Base-by-base conservation (phyloP, 495 filamentous ascomycete genomes). In the Penicillium bovifimosum region DNA sequence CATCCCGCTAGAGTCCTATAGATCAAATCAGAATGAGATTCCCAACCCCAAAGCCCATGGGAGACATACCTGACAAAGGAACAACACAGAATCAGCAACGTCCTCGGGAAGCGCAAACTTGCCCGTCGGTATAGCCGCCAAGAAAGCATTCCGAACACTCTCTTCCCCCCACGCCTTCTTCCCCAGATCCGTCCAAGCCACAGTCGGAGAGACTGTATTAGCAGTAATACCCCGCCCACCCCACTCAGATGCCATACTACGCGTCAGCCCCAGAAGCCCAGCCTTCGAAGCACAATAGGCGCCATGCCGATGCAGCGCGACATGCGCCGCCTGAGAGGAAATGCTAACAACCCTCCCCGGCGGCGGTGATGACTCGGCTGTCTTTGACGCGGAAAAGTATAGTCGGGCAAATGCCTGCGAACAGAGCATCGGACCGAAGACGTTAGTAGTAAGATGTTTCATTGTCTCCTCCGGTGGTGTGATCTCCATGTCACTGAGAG, bases 271-370 rank as follows among this genome's bases (percentile, higher is more conserved):
- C 13, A 76, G 40, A 17, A 77, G 50, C 0, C 67, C 76, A 2
- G 75, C 68, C 46, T 80, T 80, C 2, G 74, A 75, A 6, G 77
- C 64, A 35, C 74, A 76, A 54, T 77, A 79, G 1, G 73, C 74
- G 17, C 75, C 71, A 45, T 78, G 72, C 1, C 57, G 60, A 26
- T 68, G 69, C 7, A 74, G 52, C 0, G 71, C 71, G 0, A 61
- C 63, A 55, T 72, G 68, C 2, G 66, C 69, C 2, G 71, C 71
- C 28, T 74, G 69, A 8, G 69, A 72, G 2, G 67, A 64, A 27
- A 74, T 65, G 40, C 62, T 72, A 6, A 74, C 62, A 29, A 74
- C 72, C 14, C 71, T 34, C 0, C 71, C 71, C 0, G 71, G 69
- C 0, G 67, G 66, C 2, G 62, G 52, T 2, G 64, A 56, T 5